Percentiles rank a stretch among this genome's conserved stretches.
Conservation (phyloP, 768 basidiomycete species). For the Cubamyces lactineus region DNA sequence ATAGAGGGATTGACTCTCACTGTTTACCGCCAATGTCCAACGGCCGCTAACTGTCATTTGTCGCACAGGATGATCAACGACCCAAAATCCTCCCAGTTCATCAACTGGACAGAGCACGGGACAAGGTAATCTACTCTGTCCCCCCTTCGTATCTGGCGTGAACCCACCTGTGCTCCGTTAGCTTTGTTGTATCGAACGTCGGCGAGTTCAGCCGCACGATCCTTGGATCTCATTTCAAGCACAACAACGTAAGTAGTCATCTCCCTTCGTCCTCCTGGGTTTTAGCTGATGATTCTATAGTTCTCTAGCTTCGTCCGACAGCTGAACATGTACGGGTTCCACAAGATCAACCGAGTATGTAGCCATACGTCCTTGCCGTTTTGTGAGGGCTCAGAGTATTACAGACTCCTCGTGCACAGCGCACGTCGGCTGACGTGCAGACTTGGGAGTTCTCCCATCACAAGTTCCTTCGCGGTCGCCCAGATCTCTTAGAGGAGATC, state of each 20-base stretch:
- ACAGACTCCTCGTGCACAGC: constrained; percentile 81
- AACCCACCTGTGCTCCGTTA: constrained; percentile 27
- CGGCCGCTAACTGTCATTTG: not conserved
- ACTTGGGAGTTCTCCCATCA: constrained; percentile 90
- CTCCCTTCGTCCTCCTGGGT: constrained; percentile 6
- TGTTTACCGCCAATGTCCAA: not conserved
- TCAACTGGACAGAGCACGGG: constrained; percentile 81
- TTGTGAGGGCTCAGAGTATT: not conserved
- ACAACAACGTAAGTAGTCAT: constrained; percentile 71
- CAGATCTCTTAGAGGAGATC: constrained; percentile 83
- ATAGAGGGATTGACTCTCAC: not conserved
- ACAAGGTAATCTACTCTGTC: constrained; percentile 48
- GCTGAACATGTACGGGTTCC: constrained; percentile 96
- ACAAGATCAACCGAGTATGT: constrained; percentile 87
- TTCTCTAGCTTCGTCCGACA: constrained; percentile 95
- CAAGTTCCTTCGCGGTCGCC: constrained; percentile 80
- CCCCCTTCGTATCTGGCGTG: not conserved
- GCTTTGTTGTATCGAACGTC: constrained; percentile 85
- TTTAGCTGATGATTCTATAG: constrained; percentile 40
- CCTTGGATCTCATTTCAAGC: constrained; percentile 86
- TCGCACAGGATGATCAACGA: constrained; percentile 80
- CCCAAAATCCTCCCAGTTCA: constrained; percentile 76
- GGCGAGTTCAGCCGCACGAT: constrained; percentile 86
- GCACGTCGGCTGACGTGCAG: constrained; percentile 79
- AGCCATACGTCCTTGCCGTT: not conserved